These are phyloP conservation scores for Arachis hypogaea DNA, from an alignment of 306 rosid species.

Conservation along the genomic window DNA sequence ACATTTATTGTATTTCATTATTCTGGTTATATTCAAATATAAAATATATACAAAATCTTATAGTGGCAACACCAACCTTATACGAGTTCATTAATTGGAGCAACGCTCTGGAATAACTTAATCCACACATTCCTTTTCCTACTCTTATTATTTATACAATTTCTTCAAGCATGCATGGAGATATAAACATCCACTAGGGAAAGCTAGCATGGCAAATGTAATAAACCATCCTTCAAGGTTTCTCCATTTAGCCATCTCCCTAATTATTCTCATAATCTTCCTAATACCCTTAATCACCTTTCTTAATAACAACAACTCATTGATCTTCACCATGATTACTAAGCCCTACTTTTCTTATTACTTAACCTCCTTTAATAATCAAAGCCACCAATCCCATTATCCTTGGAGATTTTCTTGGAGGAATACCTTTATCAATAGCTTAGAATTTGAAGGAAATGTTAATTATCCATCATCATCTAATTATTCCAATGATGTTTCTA, in stretches of 20 bases:
- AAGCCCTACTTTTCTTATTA: not conserved
- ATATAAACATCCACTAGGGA: too few relatives aligned
- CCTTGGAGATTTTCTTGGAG: not conserved
- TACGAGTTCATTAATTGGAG: too few relatives aligned
- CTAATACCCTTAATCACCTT: not conserved
- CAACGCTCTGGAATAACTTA: too few relatives aligned
- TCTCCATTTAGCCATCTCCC: not conserved
- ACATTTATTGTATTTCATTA: too few relatives aligned
- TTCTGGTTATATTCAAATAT: too few relatives aligned
- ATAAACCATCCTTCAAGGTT: not conserved
- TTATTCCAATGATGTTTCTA: not conserved
- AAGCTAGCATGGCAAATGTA: too few relatives aligned
- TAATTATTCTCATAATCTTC: not conserved
- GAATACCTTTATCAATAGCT: not conserved
- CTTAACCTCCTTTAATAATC: not conserved
- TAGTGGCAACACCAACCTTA: too few relatives aligned
- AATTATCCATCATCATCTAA: not conserved
- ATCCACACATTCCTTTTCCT: too few relatives aligned
- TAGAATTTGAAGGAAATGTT: conserved; percentile 5
- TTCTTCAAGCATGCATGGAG: too few relatives aligned
- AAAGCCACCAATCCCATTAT: not conserved
- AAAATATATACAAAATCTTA: too few relatives aligned
- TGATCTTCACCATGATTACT: not conserved
- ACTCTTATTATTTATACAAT: too few relatives aligned
- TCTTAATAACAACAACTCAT: not conserved